Evolutionary conservation across 108 stramenopile genomes (phyloP).

Genomic region (Asterionellopsis glacialis): DNA sequence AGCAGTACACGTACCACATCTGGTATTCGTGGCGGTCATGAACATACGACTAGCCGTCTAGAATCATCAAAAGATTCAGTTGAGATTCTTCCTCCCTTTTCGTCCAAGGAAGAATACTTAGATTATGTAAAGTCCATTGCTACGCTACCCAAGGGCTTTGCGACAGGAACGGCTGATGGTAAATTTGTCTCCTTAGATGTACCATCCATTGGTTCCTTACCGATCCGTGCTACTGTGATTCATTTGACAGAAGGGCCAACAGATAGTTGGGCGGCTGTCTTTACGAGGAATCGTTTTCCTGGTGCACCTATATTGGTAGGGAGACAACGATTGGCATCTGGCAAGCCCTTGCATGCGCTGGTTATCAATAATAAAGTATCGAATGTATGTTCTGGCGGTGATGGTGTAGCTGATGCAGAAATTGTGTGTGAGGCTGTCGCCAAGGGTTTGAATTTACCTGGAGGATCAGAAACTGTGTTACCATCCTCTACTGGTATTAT

Average conservation of each 20-base stretch:
- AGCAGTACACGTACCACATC: no score
- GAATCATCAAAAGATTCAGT: background rate
- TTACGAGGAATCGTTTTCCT: constrained; percentile 85
- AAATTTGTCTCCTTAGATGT: constrained; percentile 78
- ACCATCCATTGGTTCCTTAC: constrained; percentile 66
- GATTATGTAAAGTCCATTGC: constrained; percentile 55
- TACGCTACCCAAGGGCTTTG: constrained; percentile 71
- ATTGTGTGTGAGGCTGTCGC: constrained; percentile 85
- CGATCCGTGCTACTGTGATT: constrained; percentile 79
- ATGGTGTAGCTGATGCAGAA: constrained; percentile 85
- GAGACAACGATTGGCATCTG: constrained; percentile 60
- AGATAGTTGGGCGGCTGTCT: constrained; percentile 86
- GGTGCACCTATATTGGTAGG: constrained; percentile 92
- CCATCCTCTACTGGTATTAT: constrained; percentile 96
- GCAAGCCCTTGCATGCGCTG: constrained; percentile 82
- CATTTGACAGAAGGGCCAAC: constrained; percentile 80
- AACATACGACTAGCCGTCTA: no score
- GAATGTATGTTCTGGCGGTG: constrained; percentile 91
- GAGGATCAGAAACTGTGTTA: constrained; percentile 68
- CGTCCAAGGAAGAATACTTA: constrained; percentile 54
- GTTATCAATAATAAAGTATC: constrained; percentile 97
- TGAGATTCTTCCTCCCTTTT: constrained; percentile 55
- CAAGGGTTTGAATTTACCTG: constrained; percentile 57
- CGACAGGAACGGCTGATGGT: constrained; percentile 72
- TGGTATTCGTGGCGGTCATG: no score